These are phyloP conservation scores for Termitomyces titanicus DNA, from an alignment of 768 basidiomycete species.

Conservation along the genomic window DNA sequence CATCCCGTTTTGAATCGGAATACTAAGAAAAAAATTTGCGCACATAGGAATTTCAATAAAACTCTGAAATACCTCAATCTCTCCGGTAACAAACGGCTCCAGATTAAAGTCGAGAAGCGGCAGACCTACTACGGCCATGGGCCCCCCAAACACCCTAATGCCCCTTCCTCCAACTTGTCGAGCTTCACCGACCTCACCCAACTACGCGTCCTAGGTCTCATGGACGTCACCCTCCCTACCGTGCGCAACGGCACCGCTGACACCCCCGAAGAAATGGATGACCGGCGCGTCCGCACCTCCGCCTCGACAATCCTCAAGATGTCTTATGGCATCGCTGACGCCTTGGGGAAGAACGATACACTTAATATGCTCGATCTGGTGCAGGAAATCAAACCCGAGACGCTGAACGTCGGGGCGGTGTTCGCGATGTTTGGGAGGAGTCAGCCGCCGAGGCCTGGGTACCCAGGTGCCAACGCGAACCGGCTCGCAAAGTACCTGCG, in stretches of 20 bases:
- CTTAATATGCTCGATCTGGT: constrained; percentile 93
- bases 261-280: constrained; percentile 82
- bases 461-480: constrained; percentile 53
- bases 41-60: constrained; percentile 89
- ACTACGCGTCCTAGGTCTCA: constrained; percentile 89
- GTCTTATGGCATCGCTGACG: constrained; percentile 96
- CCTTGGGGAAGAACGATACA: constrained; percentile 73
- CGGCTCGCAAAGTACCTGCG: constrained; percentile 79
- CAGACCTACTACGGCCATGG: constrained; percentile 7
- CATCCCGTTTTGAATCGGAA: background rate
- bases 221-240: constrained; percentile 88
- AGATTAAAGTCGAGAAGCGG: constrained; percentile 66
- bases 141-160: constrained; percentile 21
- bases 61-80: constrained; percentile 92
- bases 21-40: background rate
- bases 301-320: constrained; percentile 84
- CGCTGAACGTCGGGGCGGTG: constrained; percentile 70
- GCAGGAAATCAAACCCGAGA: constrained; percentile 67
- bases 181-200: constrained; percentile 87
- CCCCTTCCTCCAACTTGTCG: constrained; percentile 37
- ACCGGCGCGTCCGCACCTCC: constrained; percentile 90
- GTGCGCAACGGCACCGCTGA: constrained; percentile 42
- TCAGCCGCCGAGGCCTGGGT: constrained; percentile 38
- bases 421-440: constrained; percentile 95
- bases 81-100: constrained; percentile 94